Conservation (phyloP, 2,329 filamentous ascomycete genomes). For the Fonsecaea erecta region DNA sequence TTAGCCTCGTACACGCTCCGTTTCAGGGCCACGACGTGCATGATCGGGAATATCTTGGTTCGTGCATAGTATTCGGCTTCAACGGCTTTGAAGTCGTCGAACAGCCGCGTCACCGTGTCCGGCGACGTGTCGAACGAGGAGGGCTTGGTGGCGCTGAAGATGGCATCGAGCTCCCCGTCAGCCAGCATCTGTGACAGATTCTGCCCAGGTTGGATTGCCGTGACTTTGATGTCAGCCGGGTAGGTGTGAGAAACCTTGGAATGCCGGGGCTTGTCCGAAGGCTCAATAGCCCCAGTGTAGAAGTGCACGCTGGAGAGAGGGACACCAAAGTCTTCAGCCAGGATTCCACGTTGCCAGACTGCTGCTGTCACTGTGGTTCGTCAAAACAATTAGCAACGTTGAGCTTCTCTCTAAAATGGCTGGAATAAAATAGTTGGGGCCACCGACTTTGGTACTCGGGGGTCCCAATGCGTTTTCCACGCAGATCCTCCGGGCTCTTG, state of each 20-base stretch:
- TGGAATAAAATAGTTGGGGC: neutral
- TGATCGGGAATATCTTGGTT: constrained; percentile 36
- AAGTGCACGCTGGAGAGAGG: constrained; percentile 26
- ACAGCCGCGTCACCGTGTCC: constrained; percentile 23
- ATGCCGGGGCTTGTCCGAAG: constrained; percentile 13
- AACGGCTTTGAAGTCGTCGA: constrained; percentile 34
- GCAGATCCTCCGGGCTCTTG: constrained; percentile 29
- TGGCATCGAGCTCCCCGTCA: constrained; percentile 34
- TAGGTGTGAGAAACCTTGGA: constrained; percentile 40
- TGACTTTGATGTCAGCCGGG: constrained; percentile 30
- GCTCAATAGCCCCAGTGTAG: constrained; percentile 20
- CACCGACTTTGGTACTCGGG: constrained; percentile 32
- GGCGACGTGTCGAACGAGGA: constrained; percentile 28
- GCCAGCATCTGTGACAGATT: constrained; percentile 34
- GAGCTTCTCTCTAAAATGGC: neutral
- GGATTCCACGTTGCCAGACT: constrained; percentile 35
- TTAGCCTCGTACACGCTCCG: constrained; percentile 34
- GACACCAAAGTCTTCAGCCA: constrained; percentile 35
- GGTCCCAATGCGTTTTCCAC: constrained; percentile 30
- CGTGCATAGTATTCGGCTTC: constrained; percentile 33
- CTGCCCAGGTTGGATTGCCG: constrained; percentile 16
- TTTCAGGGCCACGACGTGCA: constrained; percentile 35
- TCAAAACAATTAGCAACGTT: neutral
- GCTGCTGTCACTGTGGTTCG: constrained; percentile 31
- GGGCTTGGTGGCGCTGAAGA: constrained; percentile 35